These are phyloP conservation scores for Chlorella sp. DNA, from an alignment of 139 green algal genomes.

Conservation along the genomic window DNA sequence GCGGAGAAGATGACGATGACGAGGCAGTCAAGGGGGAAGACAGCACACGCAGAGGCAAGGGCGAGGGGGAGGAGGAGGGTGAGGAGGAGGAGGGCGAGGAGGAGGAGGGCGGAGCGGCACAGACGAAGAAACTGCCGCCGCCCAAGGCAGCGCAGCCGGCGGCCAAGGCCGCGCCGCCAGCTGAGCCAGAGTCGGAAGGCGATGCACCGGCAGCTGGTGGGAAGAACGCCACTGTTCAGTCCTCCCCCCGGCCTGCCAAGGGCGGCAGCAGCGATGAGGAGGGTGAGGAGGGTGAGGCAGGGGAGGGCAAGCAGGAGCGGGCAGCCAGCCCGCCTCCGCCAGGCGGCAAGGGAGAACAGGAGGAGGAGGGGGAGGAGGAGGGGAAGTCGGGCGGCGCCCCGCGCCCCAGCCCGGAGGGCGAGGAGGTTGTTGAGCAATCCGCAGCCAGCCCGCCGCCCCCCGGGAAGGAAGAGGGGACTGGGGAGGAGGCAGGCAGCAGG, in stretches of 20 bases:
- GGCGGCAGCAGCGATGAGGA: neutral
- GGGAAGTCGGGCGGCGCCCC: too few species aligned
- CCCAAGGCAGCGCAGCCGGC: neutral
- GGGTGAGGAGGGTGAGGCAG: neutral
- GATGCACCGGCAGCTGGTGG: neutral
- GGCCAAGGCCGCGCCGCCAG: neutral
- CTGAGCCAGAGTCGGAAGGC: too few species aligned
- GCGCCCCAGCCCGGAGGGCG: too few species aligned
- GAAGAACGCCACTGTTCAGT: neutral
- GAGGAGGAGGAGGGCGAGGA: neutral
- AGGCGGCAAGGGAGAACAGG: neutral
- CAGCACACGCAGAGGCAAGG: neutral
- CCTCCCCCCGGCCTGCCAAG: neutral
- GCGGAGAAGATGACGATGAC: neutral
- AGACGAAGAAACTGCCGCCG: neutral
- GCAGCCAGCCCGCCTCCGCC: neutral
- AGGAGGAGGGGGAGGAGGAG: neutral
- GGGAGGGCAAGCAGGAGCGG: neutral
- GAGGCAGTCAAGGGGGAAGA: neutral
- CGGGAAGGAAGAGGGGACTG: too few species aligned
- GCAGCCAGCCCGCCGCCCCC: too few species aligned
- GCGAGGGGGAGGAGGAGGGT: too few species aligned
- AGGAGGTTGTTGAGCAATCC: too few species aligned
- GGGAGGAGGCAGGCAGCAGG: too few species aligned
- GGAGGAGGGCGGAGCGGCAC: neutral